phyloP scores from a whole-genome alignment of 805 yeast genomes.

The Candida cerambycidarum region DNA sequence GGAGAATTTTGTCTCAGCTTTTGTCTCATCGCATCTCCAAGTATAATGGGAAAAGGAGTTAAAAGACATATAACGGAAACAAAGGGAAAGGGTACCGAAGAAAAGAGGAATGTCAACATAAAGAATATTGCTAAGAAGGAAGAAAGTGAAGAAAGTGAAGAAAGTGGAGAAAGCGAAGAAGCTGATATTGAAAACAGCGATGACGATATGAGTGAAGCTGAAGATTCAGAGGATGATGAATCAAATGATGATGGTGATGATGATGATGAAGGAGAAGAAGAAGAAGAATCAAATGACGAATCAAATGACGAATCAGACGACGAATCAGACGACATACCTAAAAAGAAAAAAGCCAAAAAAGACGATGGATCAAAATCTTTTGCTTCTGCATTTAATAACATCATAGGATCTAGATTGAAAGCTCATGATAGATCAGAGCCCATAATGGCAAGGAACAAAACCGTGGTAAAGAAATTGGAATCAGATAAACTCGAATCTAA shows the following conservation, averaged over 20 bases:
- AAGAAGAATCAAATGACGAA: constrained; percentile 4
- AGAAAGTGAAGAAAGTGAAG: background rate
- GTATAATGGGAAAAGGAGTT: background rate
- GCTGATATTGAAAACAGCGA: background rate
- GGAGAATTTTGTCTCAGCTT: too few relatives aligned
- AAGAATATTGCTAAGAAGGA: background rate
- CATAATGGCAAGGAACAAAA: constrained; percentile 80
- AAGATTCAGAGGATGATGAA: background rate
- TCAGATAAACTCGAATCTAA: constrained; percentile 78
- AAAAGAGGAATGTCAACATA: background rate
- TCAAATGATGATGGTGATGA: constrained; percentile 1
- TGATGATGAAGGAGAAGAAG: constrained; percentile 6
- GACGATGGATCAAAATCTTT: constrained; percentile 75
- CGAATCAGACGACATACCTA: constrained; percentile 29
- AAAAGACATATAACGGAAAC: background rate
- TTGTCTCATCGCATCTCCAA: too few relatives aligned
- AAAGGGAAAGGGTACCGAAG: background rate
- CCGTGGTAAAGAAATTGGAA: constrained; percentile 68
- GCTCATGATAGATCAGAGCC: constrained; percentile 91
- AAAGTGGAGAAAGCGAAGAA: background rate
- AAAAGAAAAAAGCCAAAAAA: constrained; percentile 49
- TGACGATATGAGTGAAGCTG: constrained; percentile 1
- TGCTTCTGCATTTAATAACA: constrained; percentile 80
- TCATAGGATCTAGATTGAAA: constrained; percentile 79
- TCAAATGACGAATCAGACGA: constrained; percentile 2